Conservation (phyloP, 257 asterid species). For the Capsicum baccatum region DNA sequence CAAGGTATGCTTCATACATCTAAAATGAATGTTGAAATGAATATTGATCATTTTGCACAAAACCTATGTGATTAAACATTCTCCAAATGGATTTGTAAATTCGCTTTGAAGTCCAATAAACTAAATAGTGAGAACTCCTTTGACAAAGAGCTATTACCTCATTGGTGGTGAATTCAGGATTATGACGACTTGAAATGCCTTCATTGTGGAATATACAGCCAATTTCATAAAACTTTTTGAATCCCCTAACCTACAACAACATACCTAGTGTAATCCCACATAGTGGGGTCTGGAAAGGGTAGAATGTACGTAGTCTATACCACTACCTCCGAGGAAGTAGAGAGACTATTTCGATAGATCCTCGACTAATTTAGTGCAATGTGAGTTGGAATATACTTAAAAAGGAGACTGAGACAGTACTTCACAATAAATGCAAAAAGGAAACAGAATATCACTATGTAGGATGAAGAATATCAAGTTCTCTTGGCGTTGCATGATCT, state of each 20-base stretch:
- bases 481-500: not conserved
- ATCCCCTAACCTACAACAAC: slow-evolving; percentile 80
- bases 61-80: not conserved
- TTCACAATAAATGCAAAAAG: not conserved
- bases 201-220: slow-evolving; percentile 96
- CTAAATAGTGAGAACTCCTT: not conserved
- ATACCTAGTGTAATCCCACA: too few relatives aligned
- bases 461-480: slow-evolving; percentile 15
- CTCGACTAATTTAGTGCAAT: not conserved
- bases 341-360: too few relatives aligned
- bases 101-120: not conserved
- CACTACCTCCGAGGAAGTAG: too few relatives aligned
- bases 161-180: slow-evolving; percentile 98
- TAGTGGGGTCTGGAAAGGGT: too few relatives aligned
- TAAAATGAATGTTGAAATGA: slow-evolving; percentile 33
- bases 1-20: slow-evolving; percentile 98
- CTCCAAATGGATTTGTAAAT: slow-evolving; percentile 17
- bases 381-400: not conserved
- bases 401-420: not conserved
- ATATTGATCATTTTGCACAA: not conserved
- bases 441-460: not conserved
- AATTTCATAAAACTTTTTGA: slow-evolving; percentile 92
- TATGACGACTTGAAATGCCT: slow-evolving; percentile 95
- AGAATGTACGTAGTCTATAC: too few relatives aligned
- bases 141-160: slow-evolving; percentile 61